Base-by-base conservation (phyloP, 495 filamentous ascomycete species). In the Podospora comata region DNA sequence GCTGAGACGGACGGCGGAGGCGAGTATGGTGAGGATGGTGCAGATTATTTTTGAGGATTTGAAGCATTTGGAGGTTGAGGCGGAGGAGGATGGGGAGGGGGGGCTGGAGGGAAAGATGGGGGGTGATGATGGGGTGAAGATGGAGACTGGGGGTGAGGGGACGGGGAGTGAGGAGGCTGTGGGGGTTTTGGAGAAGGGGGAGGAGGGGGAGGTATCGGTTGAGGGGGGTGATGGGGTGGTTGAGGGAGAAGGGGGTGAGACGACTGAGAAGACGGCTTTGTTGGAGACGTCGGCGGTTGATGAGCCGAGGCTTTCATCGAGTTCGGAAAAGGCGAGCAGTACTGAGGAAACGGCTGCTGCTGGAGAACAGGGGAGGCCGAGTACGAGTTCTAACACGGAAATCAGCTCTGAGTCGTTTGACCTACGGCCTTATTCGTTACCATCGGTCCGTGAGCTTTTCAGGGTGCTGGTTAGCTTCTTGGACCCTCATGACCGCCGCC, bases 21-120 rank as follows among this genome's bases (percentile, higher is more conserved):
- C 97, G 78, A 90, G 92, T 65, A 98, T 98, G 96, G 90, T 97
- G 65, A 91, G 91, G 68, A 99, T 99, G 94, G 97, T 94, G 75
- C 96, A 98, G 78, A 91, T 94, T 67, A 95, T 98, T 63, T 99
- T 99, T 77, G 90, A 91, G 78, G 88, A 96, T 44, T 79, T 99
- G 44, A 96, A 97, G 70, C 85, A 92, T 69, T 80, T 99, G 19
- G 91, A 97, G 73, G 84, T 89, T 44, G 88, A 92, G 75, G 83
- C 85, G 59, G 84, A 86, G 56, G 83, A 87, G 72, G 83, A 90
- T 73, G 71, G 82, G 60, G 82, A 86, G 44, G 82, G 85, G 48
- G 82, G 85, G 54, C 70, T 89, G 69, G 86, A 90, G 73, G 79
- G 84, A 70, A 81, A 86, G 61, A 85, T 85, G 18, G 88, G 89